Conservation (phyloP, 352 stramenopile genomes). For the Phytophthora pini region DNA sequence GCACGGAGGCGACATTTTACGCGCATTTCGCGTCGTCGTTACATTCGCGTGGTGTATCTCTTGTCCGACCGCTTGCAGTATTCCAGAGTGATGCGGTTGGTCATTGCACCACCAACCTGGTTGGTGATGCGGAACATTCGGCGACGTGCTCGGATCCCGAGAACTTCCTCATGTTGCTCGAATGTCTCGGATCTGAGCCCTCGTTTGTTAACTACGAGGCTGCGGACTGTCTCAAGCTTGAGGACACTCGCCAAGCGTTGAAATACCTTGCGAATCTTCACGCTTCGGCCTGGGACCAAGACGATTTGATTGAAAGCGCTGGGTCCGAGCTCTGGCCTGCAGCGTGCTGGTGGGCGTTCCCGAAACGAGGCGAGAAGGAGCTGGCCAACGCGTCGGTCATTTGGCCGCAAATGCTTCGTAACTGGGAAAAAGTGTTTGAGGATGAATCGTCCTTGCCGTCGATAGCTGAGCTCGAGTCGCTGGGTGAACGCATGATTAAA, state of each 20-base stretch:
- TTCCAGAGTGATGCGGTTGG: conserved; percentile 42
- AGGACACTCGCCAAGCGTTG: conserved; percentile 51
- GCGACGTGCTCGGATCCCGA: conserved; percentile 31
- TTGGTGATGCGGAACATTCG: conserved; percentile 10
- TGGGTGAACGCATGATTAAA: conserved; percentile 56
- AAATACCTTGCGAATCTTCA: conserved; percentile 61
- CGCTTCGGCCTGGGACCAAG: conserved; percentile 36
- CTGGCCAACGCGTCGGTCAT: conserved; percentile 44
- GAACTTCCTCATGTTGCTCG: conserved; percentile 63
- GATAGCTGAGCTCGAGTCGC: conserved; percentile 17
- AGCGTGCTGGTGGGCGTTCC: conserved; percentile 66
- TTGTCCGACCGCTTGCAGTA: conserved; percentile 61
- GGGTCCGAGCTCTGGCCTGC: conserved; percentile 44
- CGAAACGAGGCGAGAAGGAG: conserved; percentile 57
- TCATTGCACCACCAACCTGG: conserved; percentile 15
- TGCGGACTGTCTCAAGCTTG: conserved; percentile 41
- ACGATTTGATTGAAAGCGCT: conserved; percentile 39
- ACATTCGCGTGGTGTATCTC: conserved; percentile 30
- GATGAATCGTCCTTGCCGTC: conserved; percentile 17
- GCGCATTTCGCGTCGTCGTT: conserved; percentile 47
- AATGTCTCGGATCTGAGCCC: conserved; percentile 39
- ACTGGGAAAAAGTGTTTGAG: conserved; percentile 37
- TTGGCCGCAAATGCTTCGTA: conserved; percentile 48
- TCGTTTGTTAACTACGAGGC: conserved; percentile 37
- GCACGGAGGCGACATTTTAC: conserved; percentile 67